These are phyloP conservation scores for Kuraishia capsulata DNA, from an alignment of 805 yeast species.

Conservation along the genomic window DNA sequence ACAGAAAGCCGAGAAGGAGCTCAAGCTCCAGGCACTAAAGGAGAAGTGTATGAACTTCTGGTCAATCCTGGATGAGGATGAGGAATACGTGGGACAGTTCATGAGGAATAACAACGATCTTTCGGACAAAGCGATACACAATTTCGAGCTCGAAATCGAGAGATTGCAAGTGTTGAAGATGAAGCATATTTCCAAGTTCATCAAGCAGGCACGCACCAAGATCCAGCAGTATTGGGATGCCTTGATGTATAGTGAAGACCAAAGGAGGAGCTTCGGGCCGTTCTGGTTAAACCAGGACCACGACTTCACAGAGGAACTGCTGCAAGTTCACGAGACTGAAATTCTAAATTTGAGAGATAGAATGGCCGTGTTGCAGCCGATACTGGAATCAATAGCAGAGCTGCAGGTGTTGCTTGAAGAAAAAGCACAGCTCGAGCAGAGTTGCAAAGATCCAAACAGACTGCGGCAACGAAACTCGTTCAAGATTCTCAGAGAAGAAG, in stretches of 20 bases:
- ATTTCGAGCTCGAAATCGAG: slow-evolving; percentile 45
- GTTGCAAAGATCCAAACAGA: slow-evolving; percentile 75
- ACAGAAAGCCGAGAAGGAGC: background rate
- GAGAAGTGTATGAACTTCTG: slow-evolving; percentile 2
- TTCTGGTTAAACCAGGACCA: slow-evolving; percentile 26
- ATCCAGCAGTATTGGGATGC: slow-evolving; percentile 56
- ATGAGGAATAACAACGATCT: slow-evolving; percentile 35
- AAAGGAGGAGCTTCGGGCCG: slow-evolving; percentile 38
- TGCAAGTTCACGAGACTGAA: slow-evolving; percentile 59
- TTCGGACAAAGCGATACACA: slow-evolving; percentile 35
- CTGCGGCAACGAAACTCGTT: slow-evolving; percentile 69
- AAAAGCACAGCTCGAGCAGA: slow-evolving; percentile 51
- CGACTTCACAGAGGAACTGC: slow-evolving; percentile 44
- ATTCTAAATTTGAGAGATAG: slow-evolving; percentile 40
- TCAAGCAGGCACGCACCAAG: slow-evolving; percentile 48
- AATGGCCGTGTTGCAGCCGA: slow-evolving; percentile 39
- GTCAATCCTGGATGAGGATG: slow-evolving; percentile 7
- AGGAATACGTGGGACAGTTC: slow-evolving; percentile 25
- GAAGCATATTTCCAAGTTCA: slow-evolving; percentile 58
- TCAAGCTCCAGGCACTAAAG: background rate
- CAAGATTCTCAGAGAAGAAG: slow-evolving; percentile 72
- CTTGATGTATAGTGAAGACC: slow-evolving; percentile 47
- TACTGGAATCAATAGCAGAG: slow-evolving; percentile 46
- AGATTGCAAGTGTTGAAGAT: slow-evolving; percentile 54
- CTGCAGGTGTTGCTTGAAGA: slow-evolving; percentile 51